Percentiles rank a stretch among this genome's conserved stretches.
phyloP scores from a whole-genome alignment of 139 green algal genomes.

The Coelastrella sp. region DNA sequence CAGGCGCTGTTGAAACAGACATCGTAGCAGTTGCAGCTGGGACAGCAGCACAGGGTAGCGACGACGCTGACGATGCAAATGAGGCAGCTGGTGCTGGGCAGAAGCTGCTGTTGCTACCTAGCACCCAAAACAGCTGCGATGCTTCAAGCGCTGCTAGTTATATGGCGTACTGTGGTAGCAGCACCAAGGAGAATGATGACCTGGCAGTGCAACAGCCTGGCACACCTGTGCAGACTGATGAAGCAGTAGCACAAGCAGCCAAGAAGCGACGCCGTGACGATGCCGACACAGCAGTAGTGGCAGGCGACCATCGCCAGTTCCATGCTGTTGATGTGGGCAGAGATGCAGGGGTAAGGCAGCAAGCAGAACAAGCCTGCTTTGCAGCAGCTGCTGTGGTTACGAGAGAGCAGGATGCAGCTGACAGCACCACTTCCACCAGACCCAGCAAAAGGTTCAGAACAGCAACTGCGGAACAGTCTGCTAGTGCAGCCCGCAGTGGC shows the following conservation, averaged over 20 bases:
- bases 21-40: neutral
- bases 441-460: neutral
- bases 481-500: neutral
- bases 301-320: neutral
- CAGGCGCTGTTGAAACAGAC: neutral
- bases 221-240: neutral
- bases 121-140: neutral
- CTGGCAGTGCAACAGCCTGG: neutral
- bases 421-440: neutral
- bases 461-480: neutral
- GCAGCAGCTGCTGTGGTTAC: neutral
- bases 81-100: too few relatives aligned
- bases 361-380: slow-evolving; percentile 20
- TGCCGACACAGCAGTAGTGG: neutral
- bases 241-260: neutral
- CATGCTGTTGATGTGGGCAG: neutral
- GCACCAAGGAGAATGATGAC: too few relatives aligned
- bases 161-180: slow-evolving; percentile 7
- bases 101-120: too few relatives aligned
- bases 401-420: neutral
- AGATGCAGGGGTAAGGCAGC: neutral
- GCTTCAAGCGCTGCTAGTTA: neutral
- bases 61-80: neutral
- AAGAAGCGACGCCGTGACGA: neutral
- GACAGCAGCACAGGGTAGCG: neutral